A percentile compares a stretch with the other conserved stretches of the same genome.
Conservation (phyloP, 176 grass and related monocot genomes). For the Carex cristatella region DNA sequence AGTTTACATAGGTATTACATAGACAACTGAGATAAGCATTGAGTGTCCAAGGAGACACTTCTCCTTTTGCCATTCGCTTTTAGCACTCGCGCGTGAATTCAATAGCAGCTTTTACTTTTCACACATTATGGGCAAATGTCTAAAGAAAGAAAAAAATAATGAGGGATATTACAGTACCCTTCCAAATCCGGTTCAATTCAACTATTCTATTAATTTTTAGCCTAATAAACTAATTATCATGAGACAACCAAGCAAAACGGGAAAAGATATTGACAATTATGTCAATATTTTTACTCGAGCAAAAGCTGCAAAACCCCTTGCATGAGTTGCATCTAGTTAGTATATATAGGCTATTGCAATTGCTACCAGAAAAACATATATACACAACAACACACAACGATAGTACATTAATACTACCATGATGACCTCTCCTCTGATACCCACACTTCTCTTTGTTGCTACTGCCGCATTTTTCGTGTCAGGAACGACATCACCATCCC, state of each 20-base stretch:
- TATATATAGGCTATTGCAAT: background rate
- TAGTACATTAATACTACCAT: background rate
- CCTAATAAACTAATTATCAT: background rate
- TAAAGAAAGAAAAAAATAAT: background rate
- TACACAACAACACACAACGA: background rate
- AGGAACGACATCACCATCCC: background rate
- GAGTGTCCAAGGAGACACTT: background rate
- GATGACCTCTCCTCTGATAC: background rate
- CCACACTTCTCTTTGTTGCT: background rate
- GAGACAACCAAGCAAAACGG: background rate
- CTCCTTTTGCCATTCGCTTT: background rate
- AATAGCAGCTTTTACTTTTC: slow-evolving; percentile 12
- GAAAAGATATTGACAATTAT: too few species aligned
- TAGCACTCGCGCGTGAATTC: background rate
- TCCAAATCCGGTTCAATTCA: background rate
- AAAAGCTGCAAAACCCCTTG: background rate
- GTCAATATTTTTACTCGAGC: background rate
- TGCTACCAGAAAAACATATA: background rate
- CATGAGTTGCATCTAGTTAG: background rate
- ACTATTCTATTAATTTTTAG: too few species aligned
- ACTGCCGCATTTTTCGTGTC: background rate
- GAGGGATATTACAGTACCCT: background rate
- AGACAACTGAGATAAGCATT: background rate
- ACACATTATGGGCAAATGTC: background rate
- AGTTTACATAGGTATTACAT: background rate